A percentile compares a stretch with the other conserved stretches of the same genome.
Evolutionary conservation across 495 filamentous ascomycete species (phyloP).

Genomic region (Aspergillus leporis): DNA sequence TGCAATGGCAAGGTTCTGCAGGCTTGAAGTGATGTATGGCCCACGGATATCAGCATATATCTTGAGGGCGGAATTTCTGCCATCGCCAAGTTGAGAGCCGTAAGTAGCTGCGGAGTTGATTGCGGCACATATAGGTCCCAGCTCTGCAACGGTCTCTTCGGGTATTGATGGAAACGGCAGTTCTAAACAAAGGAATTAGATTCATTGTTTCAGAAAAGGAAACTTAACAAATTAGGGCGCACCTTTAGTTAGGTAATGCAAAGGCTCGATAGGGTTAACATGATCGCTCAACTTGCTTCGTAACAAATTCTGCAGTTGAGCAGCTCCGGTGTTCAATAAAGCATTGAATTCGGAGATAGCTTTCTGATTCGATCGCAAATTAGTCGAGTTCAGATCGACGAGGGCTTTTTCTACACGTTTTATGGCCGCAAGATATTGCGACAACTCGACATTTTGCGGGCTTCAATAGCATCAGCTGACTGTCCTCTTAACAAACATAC

Average conservation of each 20-base stretch:
- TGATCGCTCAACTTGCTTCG: slow-evolving; percentile 73
- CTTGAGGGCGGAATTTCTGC: slow-evolving; percentile 61
- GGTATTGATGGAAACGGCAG: slow-evolving; percentile 68
- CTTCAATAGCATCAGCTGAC: slow-evolving; percentile 33
- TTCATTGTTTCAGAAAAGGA: background rate
- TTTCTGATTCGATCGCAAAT: slow-evolving; percentile 87
- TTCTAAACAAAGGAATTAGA: slow-evolving; percentile 34
- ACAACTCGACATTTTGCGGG: slow-evolving; percentile 74
- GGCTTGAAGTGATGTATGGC: slow-evolving; percentile 74
- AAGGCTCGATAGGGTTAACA: slow-evolving; percentile 74
- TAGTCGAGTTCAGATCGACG: slow-evolving; percentile 76
- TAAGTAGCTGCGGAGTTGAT: slow-evolving; percentile 55
- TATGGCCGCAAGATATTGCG: slow-evolving; percentile 85
- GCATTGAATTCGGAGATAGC: slow-evolving; percentile 77
- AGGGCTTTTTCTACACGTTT: slow-evolving; percentile 84
- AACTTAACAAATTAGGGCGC: background rate
- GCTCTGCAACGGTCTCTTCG: slow-evolving; percentile 55
- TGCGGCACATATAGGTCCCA: slow-evolving; percentile 58
- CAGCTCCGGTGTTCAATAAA: slow-evolving; percentile 73
- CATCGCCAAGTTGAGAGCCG: slow-evolving; percentile 46
- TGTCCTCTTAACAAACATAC: background rate
- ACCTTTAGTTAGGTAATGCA: slow-evolving; percentile 92
- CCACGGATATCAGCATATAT: slow-evolving; percentile 85
- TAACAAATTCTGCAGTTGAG: slow-evolving; percentile 80
- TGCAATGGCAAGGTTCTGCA: slow-evolving; percentile 83